Conservation (phyloP, 2,329 filamentous ascomycete species). For the Aspergillus vadensis region DNA sequence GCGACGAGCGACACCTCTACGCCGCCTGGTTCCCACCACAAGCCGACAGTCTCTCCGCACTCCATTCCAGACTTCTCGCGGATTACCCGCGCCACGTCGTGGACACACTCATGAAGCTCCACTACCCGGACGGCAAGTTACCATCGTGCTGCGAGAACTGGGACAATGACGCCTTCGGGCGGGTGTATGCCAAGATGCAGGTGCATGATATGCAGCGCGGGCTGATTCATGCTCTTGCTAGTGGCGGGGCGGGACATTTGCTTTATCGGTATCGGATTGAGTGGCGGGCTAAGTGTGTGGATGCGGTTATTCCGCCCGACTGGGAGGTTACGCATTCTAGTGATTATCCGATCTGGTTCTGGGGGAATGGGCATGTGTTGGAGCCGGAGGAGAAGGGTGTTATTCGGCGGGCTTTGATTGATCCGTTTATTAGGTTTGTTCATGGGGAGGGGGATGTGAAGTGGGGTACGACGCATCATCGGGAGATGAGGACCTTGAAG, state of each 20-base stretch:
- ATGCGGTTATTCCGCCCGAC: conserved; percentile 43
- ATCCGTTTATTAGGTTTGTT: conserved; percentile 34
- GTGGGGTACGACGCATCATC: conserved; percentile 31
- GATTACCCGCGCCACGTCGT: conserved; percentile 54
- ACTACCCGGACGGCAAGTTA: conserved; percentile 46
- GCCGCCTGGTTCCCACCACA: conserved; percentile 53
- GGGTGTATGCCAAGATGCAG: conserved; percentile 59
- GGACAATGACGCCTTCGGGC: conserved; percentile 54
- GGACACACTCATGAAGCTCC: conserved; percentile 47
- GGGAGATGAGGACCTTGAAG: conserved; percentile 49
- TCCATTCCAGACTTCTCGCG: conserved; percentile 52
- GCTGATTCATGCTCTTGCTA: conserved; percentile 49
- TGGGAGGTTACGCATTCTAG: conserved; percentile 59
- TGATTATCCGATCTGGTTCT: conserved; percentile 60
- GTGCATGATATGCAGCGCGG: conserved; percentile 57
- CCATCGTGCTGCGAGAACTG: conserved; percentile 48
- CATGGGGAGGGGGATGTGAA: conserved; percentile 18
- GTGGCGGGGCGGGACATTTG: conserved; percentile 47
- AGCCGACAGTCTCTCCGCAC: conserved; percentile 40
- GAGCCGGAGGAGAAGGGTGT: conserved; percentile 48
- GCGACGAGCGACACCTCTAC: conserved; percentile 57
- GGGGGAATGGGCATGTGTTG: conserved; percentile 51
- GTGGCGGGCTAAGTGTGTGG: conserved; percentile 53
- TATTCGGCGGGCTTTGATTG: conserved; percentile 34
- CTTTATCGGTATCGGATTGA: conserved; percentile 58